Percentiles rank a stretch among this genome's conserved stretches.
Evolutionary conservation across 2,329 filamentous ascomycete species (phyloP).

Genomic region (Sordariomycetes sp.): DNA sequence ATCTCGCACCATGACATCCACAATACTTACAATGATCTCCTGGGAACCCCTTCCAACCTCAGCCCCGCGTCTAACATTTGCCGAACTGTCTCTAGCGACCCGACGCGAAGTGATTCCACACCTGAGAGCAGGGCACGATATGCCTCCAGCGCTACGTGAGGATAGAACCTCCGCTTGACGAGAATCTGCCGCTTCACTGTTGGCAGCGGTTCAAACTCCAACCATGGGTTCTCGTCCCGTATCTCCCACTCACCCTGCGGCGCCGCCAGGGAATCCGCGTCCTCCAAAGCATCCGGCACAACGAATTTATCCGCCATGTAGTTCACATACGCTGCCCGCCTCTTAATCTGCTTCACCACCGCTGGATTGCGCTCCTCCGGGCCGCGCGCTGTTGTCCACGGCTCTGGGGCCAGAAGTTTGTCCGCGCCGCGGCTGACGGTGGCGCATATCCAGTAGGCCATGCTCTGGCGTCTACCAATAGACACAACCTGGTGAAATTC

Average conservation of each 20-base stretch:
- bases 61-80: background rate
- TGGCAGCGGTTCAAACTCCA: conserved; percentile 2
- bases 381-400: background rate
- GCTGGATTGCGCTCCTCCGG: conserved; percentile 4
- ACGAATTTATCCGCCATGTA: conserved; percentile 20
- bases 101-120: background rate
- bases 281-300: conserved; percentile 23
- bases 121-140: background rate
- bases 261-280: conserved; percentile 8
- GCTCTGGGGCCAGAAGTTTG: background rate
- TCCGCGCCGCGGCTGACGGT: conserved; percentile 9
- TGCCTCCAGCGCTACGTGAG: background rate
- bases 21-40: background rate
- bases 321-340: conserved; percentile 3
- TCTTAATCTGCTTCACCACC: background rate
- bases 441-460: conserved; percentile 27
- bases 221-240: background rate
- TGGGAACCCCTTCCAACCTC: background rate
- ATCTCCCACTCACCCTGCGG: background rate
- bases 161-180: background rate
- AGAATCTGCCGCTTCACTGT: background rate
- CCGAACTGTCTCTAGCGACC: background rate
- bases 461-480: conserved; percentile 28
- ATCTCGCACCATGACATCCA: background rate
- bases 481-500: conserved; percentile 36